Conservation (phyloP, 2,329 filamentous ascomycete species). For the Monilinia vaccinii-corymbosi region DNA sequence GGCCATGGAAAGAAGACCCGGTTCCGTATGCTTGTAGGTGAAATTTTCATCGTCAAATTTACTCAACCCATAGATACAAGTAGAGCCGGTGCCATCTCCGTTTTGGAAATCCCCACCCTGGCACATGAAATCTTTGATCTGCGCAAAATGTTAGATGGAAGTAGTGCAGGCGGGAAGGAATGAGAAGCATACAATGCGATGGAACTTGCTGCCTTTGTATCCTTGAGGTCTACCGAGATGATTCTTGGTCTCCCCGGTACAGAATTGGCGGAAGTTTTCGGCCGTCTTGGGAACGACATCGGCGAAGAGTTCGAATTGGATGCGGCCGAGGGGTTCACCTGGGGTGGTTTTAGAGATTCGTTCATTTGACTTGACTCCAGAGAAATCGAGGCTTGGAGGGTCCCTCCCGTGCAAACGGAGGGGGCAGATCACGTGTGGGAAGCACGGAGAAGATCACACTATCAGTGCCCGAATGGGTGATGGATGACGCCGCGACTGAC, state of each 20-base stretch:
- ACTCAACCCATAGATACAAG: constrained; percentile 77
- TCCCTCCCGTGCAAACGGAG: too few species aligned
- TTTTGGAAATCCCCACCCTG: constrained; percentile 95
- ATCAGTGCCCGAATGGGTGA: too few species aligned
- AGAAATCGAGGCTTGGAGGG: too few species aligned
- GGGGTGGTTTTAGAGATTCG: constrained; percentile 7
- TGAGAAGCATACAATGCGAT: constrained; percentile 64
- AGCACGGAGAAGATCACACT: neutral
- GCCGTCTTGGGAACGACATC: constrained; percentile 78
- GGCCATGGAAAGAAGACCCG: constrained; percentile 87
- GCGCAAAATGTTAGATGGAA: neutral
- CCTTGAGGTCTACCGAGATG: constrained; percentile 70
- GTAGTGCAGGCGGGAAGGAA: neutral
- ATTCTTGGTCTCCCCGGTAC: constrained; percentile 85
- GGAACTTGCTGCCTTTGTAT: constrained; percentile 92
- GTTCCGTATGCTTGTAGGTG: constrained; percentile 62
- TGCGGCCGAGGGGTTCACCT: constrained; percentile 80
- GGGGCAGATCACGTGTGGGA: neutral
- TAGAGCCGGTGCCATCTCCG: constrained; percentile 82
- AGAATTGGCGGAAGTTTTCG: constrained; percentile 96
- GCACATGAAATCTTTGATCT: constrained; percentile 94
- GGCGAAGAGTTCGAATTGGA: constrained; percentile 86
- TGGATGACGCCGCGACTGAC: constrained; percentile 23
- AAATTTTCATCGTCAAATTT: constrained; percentile 92
- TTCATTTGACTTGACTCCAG: too few species aligned